These are phyloP conservation scores for Xylariaceae sp. DNA, from an alignment of 2,329 filamentous ascomycete genomes.

Conservation along the genomic window DNA sequence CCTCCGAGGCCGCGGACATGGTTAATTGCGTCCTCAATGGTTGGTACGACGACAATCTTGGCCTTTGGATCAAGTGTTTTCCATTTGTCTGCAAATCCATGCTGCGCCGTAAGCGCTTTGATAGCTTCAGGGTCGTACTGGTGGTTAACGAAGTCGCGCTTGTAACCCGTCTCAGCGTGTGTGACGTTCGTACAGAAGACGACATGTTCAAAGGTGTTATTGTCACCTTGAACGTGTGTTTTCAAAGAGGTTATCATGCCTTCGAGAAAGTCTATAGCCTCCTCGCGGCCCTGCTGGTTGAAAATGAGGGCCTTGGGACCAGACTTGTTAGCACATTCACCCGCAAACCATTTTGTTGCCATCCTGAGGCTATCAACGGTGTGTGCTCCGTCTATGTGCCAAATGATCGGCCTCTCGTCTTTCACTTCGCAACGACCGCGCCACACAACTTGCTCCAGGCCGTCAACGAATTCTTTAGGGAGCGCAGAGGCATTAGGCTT, in stretches of 20 bases:
- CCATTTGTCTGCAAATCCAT: constrained; percentile 60
- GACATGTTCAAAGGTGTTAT: constrained; percentile 68
- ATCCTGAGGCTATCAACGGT: constrained; percentile 87
- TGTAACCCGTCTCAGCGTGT: constrained; percentile 57
- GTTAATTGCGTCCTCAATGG: constrained; percentile 61
- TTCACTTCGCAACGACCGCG: constrained; percentile 78
- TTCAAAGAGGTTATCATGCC: constrained; percentile 49
- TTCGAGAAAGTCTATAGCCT: constrained; percentile 60
- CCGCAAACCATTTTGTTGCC: constrained; percentile 81
- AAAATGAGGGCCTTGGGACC: constrained; percentile 71
- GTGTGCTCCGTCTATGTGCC: constrained; percentile 94
- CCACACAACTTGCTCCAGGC: constrained; percentile 76
- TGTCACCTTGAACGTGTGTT: constrained; percentile 37
- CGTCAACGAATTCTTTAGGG: constrained; percentile 70
- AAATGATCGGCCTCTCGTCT: constrained; percentile 63
- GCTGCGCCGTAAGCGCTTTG: constrained; percentile 58
- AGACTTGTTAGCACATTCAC: constrained; percentile 44
- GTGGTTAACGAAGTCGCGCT: constrained; percentile 63
- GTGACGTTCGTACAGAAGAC: constrained; percentile 83
- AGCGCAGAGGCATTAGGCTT: constrained; percentile 44
- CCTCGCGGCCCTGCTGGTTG: constrained; percentile 75
- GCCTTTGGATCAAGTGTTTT: constrained; percentile 52
- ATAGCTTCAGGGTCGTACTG: constrained; percentile 59
- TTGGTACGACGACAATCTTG: constrained; percentile 54
- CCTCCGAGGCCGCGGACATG: constrained; percentile 48